phyloP scores from a whole-genome alignment of 345 rosid species.

The thale cress (Arabidopsis thaliana) region DNA sequence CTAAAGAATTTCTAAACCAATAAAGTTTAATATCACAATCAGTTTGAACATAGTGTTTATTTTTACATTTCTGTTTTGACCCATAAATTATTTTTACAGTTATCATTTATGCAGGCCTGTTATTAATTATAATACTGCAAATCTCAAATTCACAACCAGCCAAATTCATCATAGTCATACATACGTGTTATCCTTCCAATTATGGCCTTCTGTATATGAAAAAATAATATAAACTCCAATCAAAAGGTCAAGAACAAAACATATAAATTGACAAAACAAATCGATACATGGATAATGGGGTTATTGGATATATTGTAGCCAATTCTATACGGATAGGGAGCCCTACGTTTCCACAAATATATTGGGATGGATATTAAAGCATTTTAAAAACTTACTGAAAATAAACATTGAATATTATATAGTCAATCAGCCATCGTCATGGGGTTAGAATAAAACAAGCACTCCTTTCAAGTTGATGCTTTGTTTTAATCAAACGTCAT shows the following conservation, averaged over 20 bases:
- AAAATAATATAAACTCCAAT: background rate
- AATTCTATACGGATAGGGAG: constrained; percentile 36
- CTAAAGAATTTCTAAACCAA: background rate
- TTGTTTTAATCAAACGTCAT: constrained; percentile 30
- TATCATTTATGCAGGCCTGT: too few relatives aligned
- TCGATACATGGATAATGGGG: constrained; percentile 25
- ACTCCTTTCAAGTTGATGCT: constrained; percentile 41
- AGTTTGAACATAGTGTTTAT: background rate
- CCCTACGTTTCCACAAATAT: constrained; percentile 32
- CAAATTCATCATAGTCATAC: constrained; percentile 34
- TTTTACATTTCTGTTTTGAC: background rate
- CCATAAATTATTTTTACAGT: too few relatives aligned
- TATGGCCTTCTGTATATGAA: constrained; percentile 7
- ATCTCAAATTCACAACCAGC: constrained; percentile 1
- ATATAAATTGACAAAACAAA: constrained; percentile 1
- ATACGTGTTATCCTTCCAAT: constrained; percentile 36
- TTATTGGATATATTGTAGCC: constrained; percentile 33
- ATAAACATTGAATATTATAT: constrained; percentile 6
- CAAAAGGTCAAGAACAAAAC: background rate
- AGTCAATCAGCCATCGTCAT: constrained; percentile 39
- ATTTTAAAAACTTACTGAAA: background rate
- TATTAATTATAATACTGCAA: background rate
- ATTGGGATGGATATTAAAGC: background rate
- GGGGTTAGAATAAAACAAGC: constrained; percentile 29
- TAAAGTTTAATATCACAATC: background rate